Percentiles rank a stretch among this genome's conserved stretches.
Evolutionary conservation across 208 protist genomes (phyloP).

Genomic region (Acanthamoeba triangularis): DNA sequence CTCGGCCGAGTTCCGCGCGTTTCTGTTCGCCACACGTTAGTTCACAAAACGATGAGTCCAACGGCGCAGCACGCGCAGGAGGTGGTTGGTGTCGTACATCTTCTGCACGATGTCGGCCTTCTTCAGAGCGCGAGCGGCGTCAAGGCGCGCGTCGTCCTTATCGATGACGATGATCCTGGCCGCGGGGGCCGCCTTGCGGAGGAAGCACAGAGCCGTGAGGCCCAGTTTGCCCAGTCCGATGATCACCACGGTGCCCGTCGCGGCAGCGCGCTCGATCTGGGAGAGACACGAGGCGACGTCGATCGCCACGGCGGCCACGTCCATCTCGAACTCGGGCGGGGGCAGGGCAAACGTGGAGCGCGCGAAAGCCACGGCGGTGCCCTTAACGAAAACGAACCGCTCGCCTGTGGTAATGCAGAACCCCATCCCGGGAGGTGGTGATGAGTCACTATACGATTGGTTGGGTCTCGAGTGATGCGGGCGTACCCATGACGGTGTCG

Average conservation of each 20-base stretch:
- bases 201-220: constrained; percentile 27
- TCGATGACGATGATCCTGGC: constrained; percentile 40
- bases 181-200: neutral
- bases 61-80: neutral
- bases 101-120: constrained; percentile 66
- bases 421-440: too few species aligned
- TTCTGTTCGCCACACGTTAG: neutral
- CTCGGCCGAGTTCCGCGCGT: constrained; percentile 27
- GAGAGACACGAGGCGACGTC: constrained; percentile 33
- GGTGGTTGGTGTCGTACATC: neutral
- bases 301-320: constrained; percentile 38
- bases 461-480: too few species aligned
- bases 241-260: neutral
- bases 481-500: neutral
- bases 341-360: neutral
- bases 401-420: neutral
- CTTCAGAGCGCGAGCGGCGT: constrained; percentile 1
- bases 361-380: constrained; percentile 23
- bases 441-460: too few species aligned
- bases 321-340: constrained; percentile 24
- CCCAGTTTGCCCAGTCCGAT: constrained; percentile 57
- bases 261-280: neutral
- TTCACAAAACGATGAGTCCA: neutral
- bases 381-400: constrained; percentile 12
- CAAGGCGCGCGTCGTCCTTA: neutral